Conservation (phyloP, 768 basidiomycete genomes). For the Arthromyces matolae region DNA sequence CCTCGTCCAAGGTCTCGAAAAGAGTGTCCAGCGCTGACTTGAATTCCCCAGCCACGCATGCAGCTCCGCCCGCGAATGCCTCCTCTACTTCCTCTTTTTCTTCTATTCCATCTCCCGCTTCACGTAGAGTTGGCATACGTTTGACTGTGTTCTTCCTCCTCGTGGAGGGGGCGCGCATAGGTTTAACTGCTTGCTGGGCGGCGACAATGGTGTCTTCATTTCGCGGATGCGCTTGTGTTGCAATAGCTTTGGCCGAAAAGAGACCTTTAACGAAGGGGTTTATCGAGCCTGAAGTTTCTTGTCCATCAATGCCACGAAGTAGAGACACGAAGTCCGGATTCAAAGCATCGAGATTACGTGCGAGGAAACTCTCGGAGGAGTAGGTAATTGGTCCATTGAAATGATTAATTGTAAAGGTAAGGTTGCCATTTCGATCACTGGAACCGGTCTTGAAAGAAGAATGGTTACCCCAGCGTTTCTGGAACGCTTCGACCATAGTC, state of each 20-base stretch:
- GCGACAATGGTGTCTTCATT: constrained; percentile 95
- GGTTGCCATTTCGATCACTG: constrained; percentile 71
- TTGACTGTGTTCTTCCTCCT: constrained; percentile 74
- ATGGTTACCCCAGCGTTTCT: constrained; percentile 93
- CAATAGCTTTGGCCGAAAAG: constrained; percentile 85
- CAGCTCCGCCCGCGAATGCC: constrained; percentile 34
- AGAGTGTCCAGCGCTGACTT: constrained; percentile 78
- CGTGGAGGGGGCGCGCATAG: constrained; percentile 90
- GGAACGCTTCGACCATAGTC: constrained; percentile 92
- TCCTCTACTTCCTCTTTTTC: constrained; percentile 53
- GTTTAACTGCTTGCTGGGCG: constrained; percentile 90
- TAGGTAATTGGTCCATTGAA: constrained; percentile 91
- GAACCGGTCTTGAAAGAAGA: constrained; percentile 83
- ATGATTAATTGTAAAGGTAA: constrained; percentile 89
- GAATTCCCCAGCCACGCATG: constrained; percentile 89
- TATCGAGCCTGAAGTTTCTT: constrained; percentile 72
- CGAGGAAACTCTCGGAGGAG: constrained; percentile 85
- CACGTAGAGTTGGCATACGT: constrained; percentile 52
- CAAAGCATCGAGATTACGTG: constrained; percentile 82
- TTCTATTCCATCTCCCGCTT: constrained; percentile 41
- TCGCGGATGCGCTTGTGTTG: constrained; percentile 86
- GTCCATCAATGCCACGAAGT: constrained; percentile 64
- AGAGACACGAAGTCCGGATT: constrained; percentile 93
- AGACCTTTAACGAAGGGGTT: constrained; percentile 91
- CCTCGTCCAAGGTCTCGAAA: constrained; percentile 84